phyloP scores from a whole-genome alignment of 768 basidiomycete genomes.

The Aureoboletus auriporus region DNA sequence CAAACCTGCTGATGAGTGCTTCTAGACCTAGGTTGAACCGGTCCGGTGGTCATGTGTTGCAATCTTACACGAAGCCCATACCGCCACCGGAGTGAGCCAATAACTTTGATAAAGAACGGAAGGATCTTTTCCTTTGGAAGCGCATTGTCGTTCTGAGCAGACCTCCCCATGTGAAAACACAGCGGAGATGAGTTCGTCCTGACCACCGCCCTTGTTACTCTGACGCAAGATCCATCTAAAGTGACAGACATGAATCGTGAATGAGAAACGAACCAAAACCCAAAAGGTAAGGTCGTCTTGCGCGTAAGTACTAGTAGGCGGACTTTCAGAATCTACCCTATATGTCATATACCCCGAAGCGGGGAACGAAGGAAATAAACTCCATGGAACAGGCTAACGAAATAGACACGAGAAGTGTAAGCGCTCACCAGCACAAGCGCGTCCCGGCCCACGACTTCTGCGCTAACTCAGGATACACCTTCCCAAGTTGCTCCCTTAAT shows the following conservation, averaged over 20 bases:
- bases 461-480: conserved; percentile 75
- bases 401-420: neutral
- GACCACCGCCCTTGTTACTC: neutral
- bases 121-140: neutral
- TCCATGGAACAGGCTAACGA: neutral
- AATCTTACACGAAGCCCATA: neutral
- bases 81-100: too few relatives aligned
- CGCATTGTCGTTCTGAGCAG: neutral
- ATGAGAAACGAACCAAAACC: too few relatives aligned
- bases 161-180: neutral
- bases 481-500: conserved; percentile 49
- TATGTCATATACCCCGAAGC: neutral
- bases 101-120: neutral
- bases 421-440: conserved; percentile 80
- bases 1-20: too few relatives aligned
- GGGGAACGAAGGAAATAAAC: neutral
- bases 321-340: too few relatives aligned
- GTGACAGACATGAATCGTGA: too few relatives aligned
- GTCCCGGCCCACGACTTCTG: conserved; percentile 68
- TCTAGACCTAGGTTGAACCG: too few relatives aligned
- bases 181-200: neutral
- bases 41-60: neutral
- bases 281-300: too few relatives aligned
- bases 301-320: too few relatives aligned
- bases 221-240: too few relatives aligned